Evolutionary conservation across 2,329 filamentous ascomycete species (phyloP).

Genomic region (Byssochlamys sp.): DNA sequence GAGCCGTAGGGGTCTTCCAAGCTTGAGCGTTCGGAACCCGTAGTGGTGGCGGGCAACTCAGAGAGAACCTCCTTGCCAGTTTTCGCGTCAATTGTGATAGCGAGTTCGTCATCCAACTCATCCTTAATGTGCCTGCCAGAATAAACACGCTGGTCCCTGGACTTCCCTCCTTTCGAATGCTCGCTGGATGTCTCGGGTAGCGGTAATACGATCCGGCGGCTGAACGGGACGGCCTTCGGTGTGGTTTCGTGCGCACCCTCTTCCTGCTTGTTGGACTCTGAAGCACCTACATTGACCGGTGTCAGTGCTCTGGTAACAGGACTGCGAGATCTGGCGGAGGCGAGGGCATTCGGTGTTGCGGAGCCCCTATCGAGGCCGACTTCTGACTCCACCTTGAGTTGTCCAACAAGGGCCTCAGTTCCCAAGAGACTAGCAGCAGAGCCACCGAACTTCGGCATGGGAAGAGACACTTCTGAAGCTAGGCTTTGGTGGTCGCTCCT

Average conservation of each 20-base stretch:
- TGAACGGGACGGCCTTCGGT: conserved; percentile 23
- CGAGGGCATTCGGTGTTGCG: conserved; percentile 21
- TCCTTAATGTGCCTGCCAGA: conserved; percentile 5
- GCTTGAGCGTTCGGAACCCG: conserved; percentile 10
- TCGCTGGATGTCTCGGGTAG: conserved; percentile 31
- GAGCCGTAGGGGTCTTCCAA: conserved; percentile 2
- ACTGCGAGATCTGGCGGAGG: conserved; percentile 24
- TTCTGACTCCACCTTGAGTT: conserved; percentile 40
- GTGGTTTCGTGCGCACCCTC: conserved; percentile 17
- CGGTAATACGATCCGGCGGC: conserved; percentile 29
- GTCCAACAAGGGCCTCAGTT: conserved; percentile 38
- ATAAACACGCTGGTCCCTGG: conserved; percentile 6
- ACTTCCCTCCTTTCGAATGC: conserved; percentile 17
- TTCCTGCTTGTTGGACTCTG: conserved; percentile 7
- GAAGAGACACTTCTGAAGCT: conserved; percentile 30
- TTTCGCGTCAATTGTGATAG: conserved; percentile 34
- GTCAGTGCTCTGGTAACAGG: conserved; percentile 17
- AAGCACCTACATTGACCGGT: conserved; percentile 11
- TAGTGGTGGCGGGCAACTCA: conserved; percentile 12
- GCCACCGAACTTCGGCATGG: conserved; percentile 23
- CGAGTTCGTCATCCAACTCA: conserved; percentile 28
- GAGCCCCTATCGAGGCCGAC: conserved; percentile 22
- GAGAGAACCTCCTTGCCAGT: conserved; percentile 25
- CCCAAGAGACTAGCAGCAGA: conserved; percentile 40
- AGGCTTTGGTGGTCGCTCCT: conserved; percentile 27